Evolutionary conservation across 106 monocot genomes (phyloP).

Genomic region (Acorus calamus): DNA sequence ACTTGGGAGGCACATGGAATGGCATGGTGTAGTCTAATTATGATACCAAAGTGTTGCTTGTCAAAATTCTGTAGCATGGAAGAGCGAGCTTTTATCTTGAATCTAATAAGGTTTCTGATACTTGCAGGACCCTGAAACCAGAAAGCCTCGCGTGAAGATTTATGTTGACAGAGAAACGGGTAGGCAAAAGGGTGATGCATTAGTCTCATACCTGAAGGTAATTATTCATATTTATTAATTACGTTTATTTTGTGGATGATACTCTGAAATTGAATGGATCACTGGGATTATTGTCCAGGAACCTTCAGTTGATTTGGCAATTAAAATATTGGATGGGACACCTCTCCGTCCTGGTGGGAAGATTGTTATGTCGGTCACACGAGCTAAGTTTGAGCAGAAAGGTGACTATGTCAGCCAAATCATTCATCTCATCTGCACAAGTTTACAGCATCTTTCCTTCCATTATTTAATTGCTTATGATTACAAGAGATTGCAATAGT

Average conservation of each 20-base stretch:
- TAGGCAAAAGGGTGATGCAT: slow-evolving; percentile 84
- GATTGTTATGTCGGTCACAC: slow-evolving; percentile 60
- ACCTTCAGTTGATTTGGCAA: slow-evolving; percentile 87
- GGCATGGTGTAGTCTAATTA: no score
- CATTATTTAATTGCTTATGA: no score
- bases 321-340: slow-evolving; percentile 82
- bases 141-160: slow-evolving; percentile 86
- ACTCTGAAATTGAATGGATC: background rate
- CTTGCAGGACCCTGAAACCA: slow-evolving; percentile 86
- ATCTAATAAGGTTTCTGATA: background rate
- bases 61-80: no score
- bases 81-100: no score
- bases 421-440: no score
- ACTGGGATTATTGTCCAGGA: slow-evolving; percentile 30
- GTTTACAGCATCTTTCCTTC: background rate
- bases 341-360: slow-evolving; percentile 72
- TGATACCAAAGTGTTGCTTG: no score
- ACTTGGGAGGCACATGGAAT: no score
- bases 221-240: background rate
- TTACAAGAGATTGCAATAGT: no score
- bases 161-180: slow-evolving; percentile 86
- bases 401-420: slow-evolving; percentile 24
- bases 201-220: slow-evolving; percentile 92
- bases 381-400: slow-evolving; percentile 96
- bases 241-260: background rate